Evolutionary conservation across 2,329 filamentous ascomycete species (phyloP), one percentile per base, ranked within the genome.

Genomic region (Diplodia seriata): DNA sequence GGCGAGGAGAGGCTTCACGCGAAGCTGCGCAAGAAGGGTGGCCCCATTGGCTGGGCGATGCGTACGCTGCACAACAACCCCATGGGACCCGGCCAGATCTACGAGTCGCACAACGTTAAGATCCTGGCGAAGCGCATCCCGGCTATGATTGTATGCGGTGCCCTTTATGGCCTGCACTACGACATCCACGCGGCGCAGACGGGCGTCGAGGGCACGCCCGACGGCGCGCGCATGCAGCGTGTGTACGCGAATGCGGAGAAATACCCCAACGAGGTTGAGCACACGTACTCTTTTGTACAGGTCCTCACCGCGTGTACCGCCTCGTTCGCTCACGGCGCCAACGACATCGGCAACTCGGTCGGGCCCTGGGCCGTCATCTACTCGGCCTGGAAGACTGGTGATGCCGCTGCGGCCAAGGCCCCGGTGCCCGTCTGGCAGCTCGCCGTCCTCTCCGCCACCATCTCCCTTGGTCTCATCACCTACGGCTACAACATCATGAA

Each of bases 401-500:
- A 82, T 36, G 84, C 89, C 4, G 83, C 86, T 15, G 81, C 82
- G 2, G 78, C 87, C 71, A 91, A 91, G 80, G 86, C 88, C 3
- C 78, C 85, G 0, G 91, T 94, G 0, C 89, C 89, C 3, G 75
- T 91, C 55, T 94, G 91, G 91, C 90, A 93, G 79, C 85, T 94
- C 66, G 91, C 89, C 62, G 89, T 93, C 20, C 81, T 91, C 14
- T 84, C 87, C 31, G 77, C 83, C 1, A 87, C 83, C 49, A 89
- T 92, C 75, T 91, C 85, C 56, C 51, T 76, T 23, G 91, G 90
- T 72, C 84, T 93, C 68, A 83, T 89, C 75, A 92, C 90, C 15
- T 93, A 92, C 73, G 91, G 90, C 11, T 93, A 92, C 82, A 92
- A 93, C 83, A 93, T 93, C 81, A 93, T 93, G 90, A 92, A 91